Conservation (phyloP, 2,329 filamentous ascomycete species). For the Pseudocercospora musae region DNA sequence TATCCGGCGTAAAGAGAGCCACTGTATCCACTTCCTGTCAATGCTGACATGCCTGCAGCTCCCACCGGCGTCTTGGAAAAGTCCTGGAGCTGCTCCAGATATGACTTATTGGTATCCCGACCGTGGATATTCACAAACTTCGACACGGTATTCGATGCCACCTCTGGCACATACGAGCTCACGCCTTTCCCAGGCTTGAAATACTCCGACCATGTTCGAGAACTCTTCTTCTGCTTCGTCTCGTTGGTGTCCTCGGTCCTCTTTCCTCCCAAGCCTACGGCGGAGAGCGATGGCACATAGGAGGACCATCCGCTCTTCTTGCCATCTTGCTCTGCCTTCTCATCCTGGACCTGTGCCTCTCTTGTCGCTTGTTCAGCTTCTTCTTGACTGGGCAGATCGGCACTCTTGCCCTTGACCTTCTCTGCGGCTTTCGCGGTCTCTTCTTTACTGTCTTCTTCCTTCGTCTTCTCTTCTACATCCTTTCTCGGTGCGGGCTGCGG, state of each 20-base stretch:
- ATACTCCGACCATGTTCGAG: constrained; percentile 46
- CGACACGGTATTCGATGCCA: constrained; percentile 39
- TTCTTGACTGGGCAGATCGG: constrained; percentile 35
- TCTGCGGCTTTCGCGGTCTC: constrained; percentile 19
- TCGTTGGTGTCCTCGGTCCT: constrained; percentile 28
- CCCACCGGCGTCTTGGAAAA: constrained; percentile 52
- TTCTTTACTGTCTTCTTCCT: constrained; percentile 22
- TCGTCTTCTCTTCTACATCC: constrained; percentile 18
- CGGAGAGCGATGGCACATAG: constrained; percentile 29
- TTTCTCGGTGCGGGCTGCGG: constrained; percentile 41
- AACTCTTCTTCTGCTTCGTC: constrained; percentile 36
- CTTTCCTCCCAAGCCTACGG: constrained; percentile 22
- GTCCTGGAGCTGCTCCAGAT: constrained; percentile 49
- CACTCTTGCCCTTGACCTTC: constrained; percentile 29
- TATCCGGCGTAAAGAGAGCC: constrained; percentile 49
- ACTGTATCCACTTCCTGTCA: constrained; percentile 48
- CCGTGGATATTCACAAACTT: constrained; percentile 45
- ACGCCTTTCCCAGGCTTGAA: constrained; percentile 48
- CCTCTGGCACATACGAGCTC: constrained; percentile 47
- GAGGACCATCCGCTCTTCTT: constrained; percentile 34
- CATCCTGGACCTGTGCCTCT: constrained; percentile 19
- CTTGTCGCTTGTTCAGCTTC: constrained; percentile 35
- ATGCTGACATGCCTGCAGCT: constrained; percentile 42
- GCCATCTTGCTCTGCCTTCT: constrained; percentile 15
- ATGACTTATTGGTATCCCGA: constrained; percentile 48